Evolutionary conservation across 495 filamentous ascomycete species (phyloP).

Genomic region (Aspergillus olivimuriae): DNA sequence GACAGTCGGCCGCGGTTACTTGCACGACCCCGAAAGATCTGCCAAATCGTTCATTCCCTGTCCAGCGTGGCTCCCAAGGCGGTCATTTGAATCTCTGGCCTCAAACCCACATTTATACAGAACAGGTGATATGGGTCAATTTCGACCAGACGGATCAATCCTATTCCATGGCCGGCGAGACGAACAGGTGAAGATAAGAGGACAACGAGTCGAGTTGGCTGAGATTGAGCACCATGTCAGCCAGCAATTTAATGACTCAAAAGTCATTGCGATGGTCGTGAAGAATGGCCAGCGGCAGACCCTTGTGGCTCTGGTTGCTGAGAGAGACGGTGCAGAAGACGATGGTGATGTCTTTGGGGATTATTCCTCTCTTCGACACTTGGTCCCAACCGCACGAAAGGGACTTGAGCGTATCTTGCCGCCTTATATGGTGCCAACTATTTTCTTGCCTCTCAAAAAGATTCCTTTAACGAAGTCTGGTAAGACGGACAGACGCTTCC

Average conservation of each 20-base stretch:
- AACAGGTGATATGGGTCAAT: slow-evolving; percentile 24
- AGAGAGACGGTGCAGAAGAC: neutral
- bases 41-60: slow-evolving; percentile 26
- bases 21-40: slow-evolving; percentile 28
- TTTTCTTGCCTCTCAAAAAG: neutral
- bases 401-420: neutral
- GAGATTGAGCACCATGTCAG: slow-evolving; percentile 27
- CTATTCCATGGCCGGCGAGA: slow-evolving; percentile 28
- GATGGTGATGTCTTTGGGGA: neutral
- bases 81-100: neutral
- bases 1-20: slow-evolving; percentile 35
- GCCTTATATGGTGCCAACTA: neutral
- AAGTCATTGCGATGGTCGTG: neutral
- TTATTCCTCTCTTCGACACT: neutral
- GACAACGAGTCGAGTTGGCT: slow-evolving; percentile 37
- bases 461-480: neutral
- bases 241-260: neutral
- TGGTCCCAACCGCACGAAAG: neutral
- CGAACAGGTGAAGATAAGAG: slow-evolving; percentile 35
- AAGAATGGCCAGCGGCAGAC: neutral
- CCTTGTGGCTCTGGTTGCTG: neutral
- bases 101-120: slow-evolving; percentile 23
- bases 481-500: neutral
- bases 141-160: slow-evolving; percentile 17
- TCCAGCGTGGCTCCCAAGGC: slow-evolving; percentile 22